Evolutionary conservation across 108 stramenopile species (phyloP), one percentile per base, ranked within the genome.

Genomic region (Cyclotella sp.): DNA sequence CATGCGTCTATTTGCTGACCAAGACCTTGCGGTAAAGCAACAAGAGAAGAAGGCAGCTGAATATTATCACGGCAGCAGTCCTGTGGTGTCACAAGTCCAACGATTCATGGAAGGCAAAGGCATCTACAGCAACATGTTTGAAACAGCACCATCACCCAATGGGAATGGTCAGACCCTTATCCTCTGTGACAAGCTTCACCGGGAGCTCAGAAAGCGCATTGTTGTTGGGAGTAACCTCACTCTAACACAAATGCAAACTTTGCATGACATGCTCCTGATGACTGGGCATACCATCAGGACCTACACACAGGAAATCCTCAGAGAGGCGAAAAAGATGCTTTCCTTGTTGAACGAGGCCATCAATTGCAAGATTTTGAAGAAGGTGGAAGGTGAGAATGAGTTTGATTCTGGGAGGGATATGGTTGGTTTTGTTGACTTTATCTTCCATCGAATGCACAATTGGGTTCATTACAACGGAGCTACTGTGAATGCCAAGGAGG

Each of bases 291-390:
- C 44, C 13, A 9, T 45, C 11, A 9, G 44, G 9, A 45, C 9
- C 13, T 45, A 45, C 13, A 13, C 44, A 45, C 44, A 13, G 9
- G 54, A 55, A 22, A 18, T 22, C 15, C 9, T 55, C 15, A 19
- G 15, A 11, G 54, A 55, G n/a, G 11, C 54, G n/a, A 55, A n/a
- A 18, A 55, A 55, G 22, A n/a, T 22, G 54, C 22, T 55, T 10
- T 55, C 54, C 21, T 55, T 55, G 54, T 9, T 55, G 22, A 18
- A 55, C n/a, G 54, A 55, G 54, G 54, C 21, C 21, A 22, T 55
- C 11, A 11, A 9, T 9, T 9, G 22, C 9, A 22, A 22, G 54
- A 55, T 55, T 22, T 18, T 55, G 18, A 22, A 55, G 54, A 55
- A 55, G 22, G 22, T 18, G 9, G 22, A 18, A 9, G 54, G n/a